phyloP scores from a whole-genome alignment of 495 filamentous ascomycete species.

The Podospora conica region DNA sequence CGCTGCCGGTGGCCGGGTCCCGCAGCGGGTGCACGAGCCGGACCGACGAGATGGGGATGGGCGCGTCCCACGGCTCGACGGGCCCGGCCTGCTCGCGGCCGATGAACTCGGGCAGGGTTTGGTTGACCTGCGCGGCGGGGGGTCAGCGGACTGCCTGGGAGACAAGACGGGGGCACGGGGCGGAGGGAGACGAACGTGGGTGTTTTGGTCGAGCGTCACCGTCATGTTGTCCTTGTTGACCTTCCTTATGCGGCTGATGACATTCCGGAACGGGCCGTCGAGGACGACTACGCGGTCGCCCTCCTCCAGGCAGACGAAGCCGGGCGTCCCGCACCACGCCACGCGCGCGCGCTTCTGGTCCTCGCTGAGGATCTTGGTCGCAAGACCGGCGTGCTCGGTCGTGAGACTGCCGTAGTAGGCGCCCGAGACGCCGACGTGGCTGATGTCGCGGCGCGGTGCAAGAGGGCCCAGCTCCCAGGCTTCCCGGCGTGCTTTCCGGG shows the following conservation, averaged over 20 bases:
- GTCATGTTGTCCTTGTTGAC: constrained; percentile 53
- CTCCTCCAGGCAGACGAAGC: constrained; percentile 55
- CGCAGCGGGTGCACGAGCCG: constrained; percentile 72
- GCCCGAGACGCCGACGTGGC: constrained; percentile 35
- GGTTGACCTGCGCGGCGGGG: constrained; percentile 44
- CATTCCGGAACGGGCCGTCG: constrained; percentile 70
- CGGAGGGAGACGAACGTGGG: constrained; percentile 50
- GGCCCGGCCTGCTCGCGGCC: constrained; percentile 34
- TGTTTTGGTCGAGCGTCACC: constrained; percentile 57
- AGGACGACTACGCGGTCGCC: constrained; percentile 75
- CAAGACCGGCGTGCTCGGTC: constrained; percentile 22
- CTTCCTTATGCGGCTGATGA: constrained; percentile 62
- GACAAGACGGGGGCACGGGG: background rate
- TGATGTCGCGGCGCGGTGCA: constrained; percentile 64
- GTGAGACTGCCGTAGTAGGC: constrained; percentile 24
- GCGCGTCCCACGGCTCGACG: constrained; percentile 41
- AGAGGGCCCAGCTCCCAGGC: constrained; percentile 73
- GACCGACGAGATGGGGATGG: constrained; percentile 61
- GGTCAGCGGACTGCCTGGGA: constrained; percentile 1
- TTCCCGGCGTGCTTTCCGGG: constrained; percentile 43
- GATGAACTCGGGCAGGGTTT: constrained; percentile 51
- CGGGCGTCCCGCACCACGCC: constrained; percentile 46
- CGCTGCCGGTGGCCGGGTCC: constrained; percentile 55
- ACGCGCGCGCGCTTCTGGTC: constrained; percentile 27
- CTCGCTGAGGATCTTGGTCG: constrained; percentile 10